Conservation (phyloP, 495 filamentous ascomycete species). For the Recurvomyces mirabilis region DNA sequence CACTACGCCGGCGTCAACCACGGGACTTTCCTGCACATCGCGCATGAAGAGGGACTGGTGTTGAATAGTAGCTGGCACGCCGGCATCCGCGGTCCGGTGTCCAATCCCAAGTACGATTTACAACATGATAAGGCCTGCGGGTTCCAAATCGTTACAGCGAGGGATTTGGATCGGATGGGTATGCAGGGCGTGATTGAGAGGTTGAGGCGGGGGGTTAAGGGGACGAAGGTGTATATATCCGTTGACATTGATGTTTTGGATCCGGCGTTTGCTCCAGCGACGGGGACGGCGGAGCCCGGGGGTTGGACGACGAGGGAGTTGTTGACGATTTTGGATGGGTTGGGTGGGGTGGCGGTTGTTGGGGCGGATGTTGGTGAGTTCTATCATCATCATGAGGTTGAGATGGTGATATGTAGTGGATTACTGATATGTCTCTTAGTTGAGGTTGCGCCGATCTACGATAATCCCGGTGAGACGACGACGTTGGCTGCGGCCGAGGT, state of each 20-base stretch:
- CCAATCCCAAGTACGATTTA: slow-evolving; percentile 35
- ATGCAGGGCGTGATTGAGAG: slow-evolving; percentile 26
- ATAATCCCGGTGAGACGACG: slow-evolving; percentile 38
- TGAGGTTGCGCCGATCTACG: slow-evolving; percentile 42
- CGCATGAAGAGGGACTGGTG: slow-evolving; percentile 43
- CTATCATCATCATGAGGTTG: neutral
- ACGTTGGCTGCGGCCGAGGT: slow-evolving; percentile 39
- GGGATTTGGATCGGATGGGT: slow-evolving; percentile 30
- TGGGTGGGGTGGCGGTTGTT: slow-evolving; percentile 29
- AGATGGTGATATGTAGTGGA: neutral
- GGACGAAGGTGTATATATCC: slow-evolving; percentile 31
- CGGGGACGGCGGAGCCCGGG: slow-evolving; percentile 32
- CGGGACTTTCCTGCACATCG: slow-evolving; percentile 43
- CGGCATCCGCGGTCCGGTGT: slow-evolving; percentile 39
- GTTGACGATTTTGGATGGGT: slow-evolving; percentile 31
- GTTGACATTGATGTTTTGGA: slow-evolving; percentile 36
- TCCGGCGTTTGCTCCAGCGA: slow-evolving; percentile 34
- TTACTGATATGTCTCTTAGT: slow-evolving; percentile 20
- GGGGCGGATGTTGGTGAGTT: slow-evolving; percentile 33
- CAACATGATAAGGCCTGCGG: slow-evolving; percentile 40
- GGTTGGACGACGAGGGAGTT: slow-evolving; percentile 34
- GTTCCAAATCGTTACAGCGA: slow-evolving; percentile 34
- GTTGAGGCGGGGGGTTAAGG: slow-evolving; percentile 26
- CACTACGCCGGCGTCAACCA: slow-evolving; percentile 44
- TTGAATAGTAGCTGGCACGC: slow-evolving; percentile 39